phyloP scores from a whole-genome alignment of 1,284 basidiomycete genomes.

The Irpex sp. region DNA sequence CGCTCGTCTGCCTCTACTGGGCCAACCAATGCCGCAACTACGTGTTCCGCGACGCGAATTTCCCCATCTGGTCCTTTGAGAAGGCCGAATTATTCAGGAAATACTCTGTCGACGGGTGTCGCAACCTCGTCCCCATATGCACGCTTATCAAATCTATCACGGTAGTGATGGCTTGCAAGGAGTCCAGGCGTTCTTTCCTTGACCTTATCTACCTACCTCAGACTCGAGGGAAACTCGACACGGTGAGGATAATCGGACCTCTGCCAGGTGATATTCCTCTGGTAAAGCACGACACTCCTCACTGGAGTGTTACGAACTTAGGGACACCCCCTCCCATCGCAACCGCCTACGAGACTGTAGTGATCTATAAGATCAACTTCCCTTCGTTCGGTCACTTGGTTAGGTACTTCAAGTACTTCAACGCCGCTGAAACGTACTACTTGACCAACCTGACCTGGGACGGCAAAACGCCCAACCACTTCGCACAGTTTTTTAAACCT shows the following conservation, averaged over 20 bases:
- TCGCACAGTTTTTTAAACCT: not conserved
- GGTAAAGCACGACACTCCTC: not conserved
- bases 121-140: not conserved
- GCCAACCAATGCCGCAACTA: not conserved
- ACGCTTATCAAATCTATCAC: not conserved
- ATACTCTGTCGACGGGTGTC: not conserved
- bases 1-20: not conserved
- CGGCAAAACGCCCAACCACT: not conserved
- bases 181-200: not conserved
- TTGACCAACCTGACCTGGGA: not conserved
- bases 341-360: not conserved
- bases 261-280: not conserved
- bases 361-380: not conserved
- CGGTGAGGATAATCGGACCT: not conserved
- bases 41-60: not conserved
- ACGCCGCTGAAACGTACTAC: not conserved
- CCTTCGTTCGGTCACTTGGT: not conserved
- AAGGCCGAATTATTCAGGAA: not conserved
- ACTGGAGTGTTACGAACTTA: not conserved
- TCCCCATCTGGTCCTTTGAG: not conserved
- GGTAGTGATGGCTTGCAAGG: not conserved
- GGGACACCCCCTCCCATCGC: not conserved
- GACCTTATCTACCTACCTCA: not conserved
- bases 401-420: not conserved
- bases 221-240: not conserved